Evolutionary conservation across 805 yeast species (phyloP).

Genomic region (Zygoascus ofunaensis): DNA sequence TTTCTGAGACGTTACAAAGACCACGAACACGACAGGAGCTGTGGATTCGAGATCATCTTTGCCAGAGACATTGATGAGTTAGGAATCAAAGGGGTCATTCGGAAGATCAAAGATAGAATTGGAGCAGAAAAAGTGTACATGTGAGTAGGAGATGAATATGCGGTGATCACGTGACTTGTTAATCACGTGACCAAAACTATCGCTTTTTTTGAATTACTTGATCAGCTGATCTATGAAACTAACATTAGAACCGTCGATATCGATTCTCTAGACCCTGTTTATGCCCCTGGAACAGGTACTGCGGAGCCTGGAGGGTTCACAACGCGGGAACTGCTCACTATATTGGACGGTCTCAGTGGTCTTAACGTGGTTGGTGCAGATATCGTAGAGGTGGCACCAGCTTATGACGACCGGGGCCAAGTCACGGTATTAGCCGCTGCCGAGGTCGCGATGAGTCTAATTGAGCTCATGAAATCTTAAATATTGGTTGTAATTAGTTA

Average conservation of each 20-base stretch:
- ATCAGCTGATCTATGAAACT: no score
- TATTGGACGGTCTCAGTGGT: slow-evolving; percentile 51
- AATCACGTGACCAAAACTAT: no score
- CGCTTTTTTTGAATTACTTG: no score
- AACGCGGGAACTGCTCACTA: slow-evolving; percentile 49
- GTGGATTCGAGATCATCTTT: slow-evolving; percentile 51
- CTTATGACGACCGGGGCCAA: slow-evolving; percentile 47
- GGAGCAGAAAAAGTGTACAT: slow-evolving; percentile 55
- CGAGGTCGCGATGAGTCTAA: slow-evolving; percentile 38
- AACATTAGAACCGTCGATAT: slow-evolving; percentile 23
- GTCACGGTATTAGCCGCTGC: slow-evolving; percentile 52
- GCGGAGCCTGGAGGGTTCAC: slow-evolving; percentile 68
- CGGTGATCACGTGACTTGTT: no score
- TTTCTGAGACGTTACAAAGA: slow-evolving; percentile 42
- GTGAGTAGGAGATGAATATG: no score
- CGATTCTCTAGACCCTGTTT: slow-evolving; percentile 62
- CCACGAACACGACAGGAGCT: slow-evolving; percentile 47
- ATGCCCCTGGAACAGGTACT: slow-evolving; percentile 73
- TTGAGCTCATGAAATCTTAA: slow-evolving; percentile 33
- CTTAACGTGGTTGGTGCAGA: slow-evolving; percentile 64
- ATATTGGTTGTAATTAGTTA: no score
- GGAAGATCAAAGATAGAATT: slow-evolving; percentile 40
- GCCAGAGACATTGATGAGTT: slow-evolving; percentile 63
- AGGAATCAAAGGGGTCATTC: slow-evolving; percentile 50
- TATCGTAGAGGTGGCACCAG: slow-evolving; percentile 64